Base-by-base conservation (phyloP, 1,139 yeast genomes). In the Scheffersomyces parashehatae region DNA sequence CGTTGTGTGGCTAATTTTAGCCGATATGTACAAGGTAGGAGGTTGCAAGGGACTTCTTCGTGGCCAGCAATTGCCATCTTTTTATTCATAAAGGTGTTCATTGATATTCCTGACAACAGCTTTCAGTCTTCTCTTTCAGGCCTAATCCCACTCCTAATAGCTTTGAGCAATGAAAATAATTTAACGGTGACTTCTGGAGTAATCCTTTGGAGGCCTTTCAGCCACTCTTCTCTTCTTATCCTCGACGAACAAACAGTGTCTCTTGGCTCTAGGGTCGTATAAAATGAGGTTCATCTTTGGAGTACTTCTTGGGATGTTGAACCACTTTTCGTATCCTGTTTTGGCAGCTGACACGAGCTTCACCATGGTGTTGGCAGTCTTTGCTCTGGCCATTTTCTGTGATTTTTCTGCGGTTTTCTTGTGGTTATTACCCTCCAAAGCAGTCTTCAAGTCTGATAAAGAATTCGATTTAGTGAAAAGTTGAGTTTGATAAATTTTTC, bases 211-310 rank as follows among this genome's bases (percentile, higher is more conserved):
- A 40, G 77, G 77, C 39, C 68, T 62, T 54, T 83, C 90, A 5
- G 89, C 85, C 34, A 86, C 82, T 58, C 75, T 79, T 67, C 99
- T 82, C 76, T 88, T 89, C 65, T 88, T 87, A 45, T 86, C 81
- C 65, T 93, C 99, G 28, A 83, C 81, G 71, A 93, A 93, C 51
- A 93, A 74, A 43, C 95, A 96, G 68, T 90, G 97, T 66, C 79
- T 72, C 56, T 68, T 67, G 20, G 78, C 79, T 43, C 73, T 49
- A 9, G 98, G 98, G 62, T 93, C 99, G 62, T 93, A 93, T 58
- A 95, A 79, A 39, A 91, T 86, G 63, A 89, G 93, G 42, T 83
- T 83, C 52, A 91, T 83, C 46, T 81, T 73, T 38, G 88, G 88
- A 5, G 95, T 82, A 40, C 87, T 82, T 71, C 97, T 83, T 42